These are phyloP conservation scores for Mangifera indica DNA, from an alignment of 345 rosid species.

Conservation along the genomic window DNA sequence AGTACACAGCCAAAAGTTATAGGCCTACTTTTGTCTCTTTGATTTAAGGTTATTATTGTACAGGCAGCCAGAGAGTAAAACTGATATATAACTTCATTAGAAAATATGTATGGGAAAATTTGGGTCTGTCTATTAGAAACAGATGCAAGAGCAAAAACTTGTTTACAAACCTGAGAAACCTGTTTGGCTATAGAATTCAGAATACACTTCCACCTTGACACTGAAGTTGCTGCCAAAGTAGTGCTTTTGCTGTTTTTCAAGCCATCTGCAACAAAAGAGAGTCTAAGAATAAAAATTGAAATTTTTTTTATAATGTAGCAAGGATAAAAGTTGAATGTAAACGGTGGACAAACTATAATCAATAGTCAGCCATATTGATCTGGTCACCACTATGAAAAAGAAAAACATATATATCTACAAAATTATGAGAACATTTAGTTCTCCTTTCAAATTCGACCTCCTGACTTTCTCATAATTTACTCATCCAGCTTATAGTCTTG, in stretches of 20 bases:
- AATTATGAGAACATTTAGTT: neutral
- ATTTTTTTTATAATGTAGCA: neutral
- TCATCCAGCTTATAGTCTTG: neutral
- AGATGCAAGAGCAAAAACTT: neutral
- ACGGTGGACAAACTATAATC: neutral
- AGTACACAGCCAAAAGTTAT: neutral
- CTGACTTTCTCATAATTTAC: neutral
- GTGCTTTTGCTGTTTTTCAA: slow-evolving; percentile 27
- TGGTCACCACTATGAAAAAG: neutral
- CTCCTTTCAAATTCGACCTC: neutral
- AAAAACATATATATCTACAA: neutral
- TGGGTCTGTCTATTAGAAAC: neutral
- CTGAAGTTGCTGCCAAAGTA: slow-evolving; percentile 26
- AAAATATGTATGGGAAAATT: neutral
- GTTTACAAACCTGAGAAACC: slow-evolving; percentile 62
- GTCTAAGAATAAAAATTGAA: neutral
- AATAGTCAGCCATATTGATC: neutral
- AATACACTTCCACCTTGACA: slow-evolving; percentile 57
- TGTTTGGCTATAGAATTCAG: slow-evolving; percentile 65
- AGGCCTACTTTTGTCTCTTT: neutral
- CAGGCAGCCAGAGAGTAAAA: neutral
- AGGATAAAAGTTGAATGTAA: neutral
- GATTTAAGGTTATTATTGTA: no score
- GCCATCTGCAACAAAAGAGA: slow-evolving; percentile 38
- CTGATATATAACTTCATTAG: neutral